Conservation (phyloP, 1,139 yeast species). For the Nakaseomyces kungkrabaensis region DNA sequence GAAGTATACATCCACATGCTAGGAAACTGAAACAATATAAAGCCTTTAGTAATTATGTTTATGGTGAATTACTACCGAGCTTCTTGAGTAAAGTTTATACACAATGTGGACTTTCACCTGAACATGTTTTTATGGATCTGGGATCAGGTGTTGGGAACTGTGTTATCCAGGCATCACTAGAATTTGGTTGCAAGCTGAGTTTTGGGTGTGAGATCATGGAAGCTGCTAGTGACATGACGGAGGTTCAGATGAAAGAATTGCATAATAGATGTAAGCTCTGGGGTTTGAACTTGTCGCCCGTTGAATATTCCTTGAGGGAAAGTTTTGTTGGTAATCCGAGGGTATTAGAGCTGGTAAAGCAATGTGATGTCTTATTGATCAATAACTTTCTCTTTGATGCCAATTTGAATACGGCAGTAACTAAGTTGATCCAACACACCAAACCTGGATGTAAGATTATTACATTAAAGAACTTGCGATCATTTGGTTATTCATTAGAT, state of each 20-base stretch:
- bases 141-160: slow-evolving; percentile 96
- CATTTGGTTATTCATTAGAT: slow-evolving; percentile 43
- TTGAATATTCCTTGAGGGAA: slow-evolving; percentile 52
- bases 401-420: slow-evolving; percentile 56
- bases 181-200: slow-evolving; percentile 63
- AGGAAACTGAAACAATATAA: slow-evolving; percentile 57
- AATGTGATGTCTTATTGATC: slow-evolving; percentile 64
- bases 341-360: slow-evolving; percentile 45
- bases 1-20: slow-evolving; percentile 72
- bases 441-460: slow-evolving; percentile 71
- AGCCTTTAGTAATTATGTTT: slow-evolving; percentile 84
- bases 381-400: slow-evolving; percentile 80
- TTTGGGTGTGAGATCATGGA: slow-evolving; percentile 89
- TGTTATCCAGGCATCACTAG: slow-evolving; percentile 79
- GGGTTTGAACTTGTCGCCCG: slow-evolving; percentile 51
- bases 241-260: slow-evolving; percentile 49
- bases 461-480: slow-evolving; percentile 58
- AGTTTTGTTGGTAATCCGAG: slow-evolving; percentile 59
- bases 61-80: slow-evolving; percentile 80
- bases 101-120: slow-evolving; percentile 47
- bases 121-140: slow-evolving; percentile 61
- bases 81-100: slow-evolving; percentile 61
- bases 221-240: slow-evolving; percentile 64
- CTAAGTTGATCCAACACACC: slow-evolving; percentile 52
- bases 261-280: slow-evolving; percentile 46